A percentile compares a stretch with the other conserved stretches of the same genome.
Conservation (phyloP, 352 stramenopile species). For the Thalassiosira exigua region DNA sequence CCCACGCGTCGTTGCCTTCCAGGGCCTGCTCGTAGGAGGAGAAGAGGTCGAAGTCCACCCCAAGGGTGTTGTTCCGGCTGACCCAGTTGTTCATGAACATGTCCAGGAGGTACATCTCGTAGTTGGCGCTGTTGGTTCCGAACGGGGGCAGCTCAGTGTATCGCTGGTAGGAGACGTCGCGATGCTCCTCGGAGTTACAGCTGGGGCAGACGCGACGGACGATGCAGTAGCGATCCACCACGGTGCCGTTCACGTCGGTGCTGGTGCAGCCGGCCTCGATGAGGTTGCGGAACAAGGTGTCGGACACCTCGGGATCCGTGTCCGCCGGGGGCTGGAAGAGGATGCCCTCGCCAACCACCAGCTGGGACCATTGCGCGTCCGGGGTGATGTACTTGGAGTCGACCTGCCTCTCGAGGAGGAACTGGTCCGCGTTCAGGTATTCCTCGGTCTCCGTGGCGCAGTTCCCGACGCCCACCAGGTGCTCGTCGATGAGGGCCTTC, state of each 20-base stretch:
- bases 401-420: constrained; percentile 8
- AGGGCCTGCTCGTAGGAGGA: constrained; percentile 41
- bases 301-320: constrained; percentile 7
- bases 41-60: constrained; percentile 41
- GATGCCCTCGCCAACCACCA: constrained; percentile 36
- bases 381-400: constrained; percentile 7
- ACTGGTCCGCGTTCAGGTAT: constrained; percentile 43
- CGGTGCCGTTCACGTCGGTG: not conserved
- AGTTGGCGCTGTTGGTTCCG: constrained; percentile 5
- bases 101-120: constrained; percentile 47
- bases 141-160: constrained; percentile 19
- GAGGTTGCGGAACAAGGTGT: constrained; percentile 25
- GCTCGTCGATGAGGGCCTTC: constrained; percentile 29
- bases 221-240: constrained; percentile 19
- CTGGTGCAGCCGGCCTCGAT: constrained; percentile 22
- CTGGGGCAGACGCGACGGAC: constrained; percentile 35
- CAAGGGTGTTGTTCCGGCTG: constrained; percentile 4
- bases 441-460: constrained; percentile 7
- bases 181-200: constrained; percentile 15
- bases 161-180: constrained; percentile 52
- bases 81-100: constrained; percentile 53
- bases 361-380: constrained; percentile 13
- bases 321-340: constrained; percentile 33
- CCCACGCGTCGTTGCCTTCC: constrained; percentile 32
- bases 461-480: constrained; percentile 24